Conservation (phyloP, 768 basidiomycete genomes). For the Tremella yokohamensis region DNA sequence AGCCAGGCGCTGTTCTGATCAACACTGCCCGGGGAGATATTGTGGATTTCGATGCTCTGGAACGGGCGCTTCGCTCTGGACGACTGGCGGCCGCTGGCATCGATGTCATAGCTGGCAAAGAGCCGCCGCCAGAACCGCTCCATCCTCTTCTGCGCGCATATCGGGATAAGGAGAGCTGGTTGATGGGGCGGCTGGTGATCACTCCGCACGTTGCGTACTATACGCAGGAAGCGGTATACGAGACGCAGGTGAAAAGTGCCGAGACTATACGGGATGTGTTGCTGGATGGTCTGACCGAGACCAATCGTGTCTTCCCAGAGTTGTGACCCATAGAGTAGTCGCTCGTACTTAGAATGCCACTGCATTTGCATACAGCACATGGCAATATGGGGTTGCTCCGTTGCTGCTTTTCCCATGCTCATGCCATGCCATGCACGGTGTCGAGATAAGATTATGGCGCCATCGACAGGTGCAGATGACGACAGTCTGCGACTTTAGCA, state of each 20-base stretch:
- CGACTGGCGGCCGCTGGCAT: constrained; percentile 61
- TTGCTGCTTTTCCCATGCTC: too few relatives aligned
- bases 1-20: constrained; percentile 60
- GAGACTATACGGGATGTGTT: constrained; percentile 7
- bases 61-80: constrained; percentile 55
- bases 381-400: too few relatives aligned
- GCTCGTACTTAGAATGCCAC: too few relatives aligned
- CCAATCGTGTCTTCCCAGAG: not conserved
- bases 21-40: constrained; percentile 66
- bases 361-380: too few relatives aligned
- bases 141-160: constrained; percentile 3
- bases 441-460: too few relatives aligned
- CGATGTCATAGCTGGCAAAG: constrained; percentile 61
- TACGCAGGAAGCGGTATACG: not conserved
- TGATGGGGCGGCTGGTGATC: not conserved
- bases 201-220: constrained; percentile 1
- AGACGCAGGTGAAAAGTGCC: not conserved
- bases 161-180: not conserved
- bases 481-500: too few relatives aligned
- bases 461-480: too few relatives aligned
- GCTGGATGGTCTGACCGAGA: constrained; percentile 2
- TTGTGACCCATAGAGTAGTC: not conserved
- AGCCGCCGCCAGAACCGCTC: constrained; percentile 52
- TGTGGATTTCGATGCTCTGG: constrained; percentile 60
- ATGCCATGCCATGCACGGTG: too few relatives aligned